Evolutionary conservation across 331 rosid genomes (phyloP), one percentile per base, ranked within the genome.

Genomic region (Malus hybrid): DNA sequence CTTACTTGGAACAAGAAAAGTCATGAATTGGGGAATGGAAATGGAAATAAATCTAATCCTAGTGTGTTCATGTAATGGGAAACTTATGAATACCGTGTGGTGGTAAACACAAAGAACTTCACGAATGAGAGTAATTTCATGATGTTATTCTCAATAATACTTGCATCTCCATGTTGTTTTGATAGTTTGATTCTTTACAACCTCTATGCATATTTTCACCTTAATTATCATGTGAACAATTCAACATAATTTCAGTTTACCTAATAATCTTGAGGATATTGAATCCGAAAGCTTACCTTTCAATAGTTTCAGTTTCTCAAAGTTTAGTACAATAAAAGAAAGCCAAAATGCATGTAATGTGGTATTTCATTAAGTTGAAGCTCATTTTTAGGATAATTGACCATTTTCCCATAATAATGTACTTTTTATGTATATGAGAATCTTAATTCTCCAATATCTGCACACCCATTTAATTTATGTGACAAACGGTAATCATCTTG

Each of bases 281-380:
- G 97, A 83, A 95, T 97, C 72, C 97, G 89, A 78, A 90, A 90
- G 82, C 96, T 89, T 77, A 95, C 97, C 97, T 95, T 89, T 18
- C 77, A 77, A 84, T 71, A 74, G 70, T 71, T 55, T 32, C 77
- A 55, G 44, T 72, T 60, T 82, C 73, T 68, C 56, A 86, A 63
- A 79, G 58, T 50, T 39, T 61, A 63, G 75, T 68, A 63, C 13
- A 16, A 50, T 66, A 75, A 64, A 52, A 61, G 58, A 74, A 33
- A 62, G 36, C 20, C 44, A 46, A 22, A 75, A 48, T 58, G 46
- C 56, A 58, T 32, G 71, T 20, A n/a, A 64, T 29, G 65, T 20
- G 66, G 66, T 20, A n/a, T 71, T 33, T 71, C 75, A 56, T 71
- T 7, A 64, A 66, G 68, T 36, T 53, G 52, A 67, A 68, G 62